These are phyloP conservation scores for Neurospora sp. DNA, from an alignment of 2,329 filamentous ascomycete genomes.

Conservation along the genomic window DNA sequence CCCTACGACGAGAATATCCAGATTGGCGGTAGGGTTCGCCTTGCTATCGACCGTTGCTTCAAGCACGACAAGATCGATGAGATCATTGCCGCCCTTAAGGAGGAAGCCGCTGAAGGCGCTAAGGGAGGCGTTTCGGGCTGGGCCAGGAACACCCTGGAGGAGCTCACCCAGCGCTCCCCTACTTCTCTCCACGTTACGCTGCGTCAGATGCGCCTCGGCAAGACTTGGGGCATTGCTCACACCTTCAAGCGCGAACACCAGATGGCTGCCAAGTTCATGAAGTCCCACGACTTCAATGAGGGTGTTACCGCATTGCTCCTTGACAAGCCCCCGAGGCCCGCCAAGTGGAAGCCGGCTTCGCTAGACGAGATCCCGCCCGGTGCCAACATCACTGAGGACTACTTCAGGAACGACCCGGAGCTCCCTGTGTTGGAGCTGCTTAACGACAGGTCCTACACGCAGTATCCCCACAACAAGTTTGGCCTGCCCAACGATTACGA, in stretches of 20 bases:
- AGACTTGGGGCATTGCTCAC: constrained; percentile 69
- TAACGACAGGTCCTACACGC: constrained; percentile 49
- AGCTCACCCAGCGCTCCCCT: constrained; percentile 70
- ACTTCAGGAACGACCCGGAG: constrained; percentile 50
- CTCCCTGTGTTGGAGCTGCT: constrained; percentile 49
- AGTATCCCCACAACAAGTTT: constrained; percentile 64
- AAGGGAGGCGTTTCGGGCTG: constrained; percentile 53
- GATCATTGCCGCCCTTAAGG: constrained; percentile 56
- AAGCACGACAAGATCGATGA: constrained; percentile 54
- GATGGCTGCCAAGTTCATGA: constrained; percentile 84
- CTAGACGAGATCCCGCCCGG: constrained; percentile 55
- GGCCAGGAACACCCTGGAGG: constrained; percentile 68
- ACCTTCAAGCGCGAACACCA: constrained; percentile 80
- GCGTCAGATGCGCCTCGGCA: constrained; percentile 68
- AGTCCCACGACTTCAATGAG: constrained; percentile 80
- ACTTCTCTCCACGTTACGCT: constrained; percentile 79
- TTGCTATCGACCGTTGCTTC: constrained; percentile 81
- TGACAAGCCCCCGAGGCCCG: constrained; percentile 43
- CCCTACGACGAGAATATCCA: constrained; percentile 63
- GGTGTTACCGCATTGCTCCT: constrained; percentile 79
- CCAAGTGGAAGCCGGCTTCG: constrained; percentile 66
- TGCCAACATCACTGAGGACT: constrained; percentile 49
- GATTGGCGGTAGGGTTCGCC: constrained; percentile 60
- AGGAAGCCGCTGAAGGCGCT: constrained; percentile 41
- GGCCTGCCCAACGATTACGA: constrained; percentile 65